Base-by-base conservation (phyloP, 495 filamentous ascomycete species). In the Podospora pseudoanserina region DNA sequence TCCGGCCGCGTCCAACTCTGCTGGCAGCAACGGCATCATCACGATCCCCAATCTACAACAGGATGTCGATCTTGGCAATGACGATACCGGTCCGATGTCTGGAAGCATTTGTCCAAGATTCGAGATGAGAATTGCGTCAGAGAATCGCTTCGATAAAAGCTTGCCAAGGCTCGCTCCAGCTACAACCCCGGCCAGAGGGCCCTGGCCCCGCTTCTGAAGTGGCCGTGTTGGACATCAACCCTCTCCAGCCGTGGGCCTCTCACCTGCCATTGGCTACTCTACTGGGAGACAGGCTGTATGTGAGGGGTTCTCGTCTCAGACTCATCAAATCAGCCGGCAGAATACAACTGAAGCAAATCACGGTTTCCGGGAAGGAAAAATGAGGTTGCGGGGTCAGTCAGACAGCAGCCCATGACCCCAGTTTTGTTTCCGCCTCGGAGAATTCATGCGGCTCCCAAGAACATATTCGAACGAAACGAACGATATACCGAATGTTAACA, bases 111-210 rank as follows among this genome's bases (percentile, higher is more conserved):
- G 26, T 30, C 69, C 71, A 68, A 66, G 65, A 60, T 68, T 66
- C 65, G 66, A 56, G 58, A 63, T 60, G 32, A 15, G n/a, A 59
- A 72, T 70, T 67, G 67, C 67, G 67, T 70, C 67, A 72, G 64
- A 65, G 53, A 59, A 65, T 7, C 55, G 9, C 7, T 7, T 58
- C n/a, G 55, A 20, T 61, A 65, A 56, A 68, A 49, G 39, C 39
- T 16, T 13, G 68, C 63, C 67, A 72, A 63, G 54, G 13, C 39
- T 49, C 39, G 5, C 39, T 49, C 39, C 39, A 11, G 39, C 39
- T 11, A 49, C 39, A 11, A 49, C 39, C 39, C 39, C 15, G 39
- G 15, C 26, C 32, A 55, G 27, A 23, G 28, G 34, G 49, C 28
- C 59, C 19, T 49, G 15, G 39, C 13, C 39, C 39, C 39, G 39